These are phyloP conservation scores for Chlamydomonas schloesseri DNA, from an alignment of 139 green algal genomes.

Conservation along the genomic window DNA sequence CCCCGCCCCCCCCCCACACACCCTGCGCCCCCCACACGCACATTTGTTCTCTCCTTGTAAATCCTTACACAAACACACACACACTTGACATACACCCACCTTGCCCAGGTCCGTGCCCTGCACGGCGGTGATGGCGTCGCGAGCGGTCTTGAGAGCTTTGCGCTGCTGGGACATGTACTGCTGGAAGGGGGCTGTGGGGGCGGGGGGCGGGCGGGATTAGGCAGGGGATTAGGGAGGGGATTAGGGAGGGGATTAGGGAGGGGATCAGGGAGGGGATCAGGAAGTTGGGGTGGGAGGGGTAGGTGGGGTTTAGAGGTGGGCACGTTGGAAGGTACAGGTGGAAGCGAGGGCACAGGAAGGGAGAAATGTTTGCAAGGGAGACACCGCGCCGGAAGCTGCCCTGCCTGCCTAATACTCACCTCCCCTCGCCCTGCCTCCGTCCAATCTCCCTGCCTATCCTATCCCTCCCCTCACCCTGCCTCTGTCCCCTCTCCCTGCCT, in stretches of 20 bases:
- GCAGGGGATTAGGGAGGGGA: neutral
- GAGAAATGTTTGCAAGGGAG: too few species aligned
- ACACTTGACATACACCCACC: too few species aligned
- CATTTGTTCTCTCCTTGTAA: too few species aligned
- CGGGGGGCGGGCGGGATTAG: neutral
- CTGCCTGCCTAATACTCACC: too few species aligned
- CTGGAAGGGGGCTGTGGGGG: slow-evolving; percentile 9
- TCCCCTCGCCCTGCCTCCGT: neutral
- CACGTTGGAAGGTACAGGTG: too few species aligned
- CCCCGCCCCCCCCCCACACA: too few species aligned
- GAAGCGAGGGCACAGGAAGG: neutral
- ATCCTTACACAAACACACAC: too few species aligned
- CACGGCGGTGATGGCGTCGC: neutral
- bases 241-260: neutral
- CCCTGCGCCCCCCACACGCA: too few species aligned
- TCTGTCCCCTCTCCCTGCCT: too few species aligned
- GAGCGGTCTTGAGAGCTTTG: neutral
- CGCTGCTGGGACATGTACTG: neutral
- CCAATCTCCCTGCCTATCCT: neutral
- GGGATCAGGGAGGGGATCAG: neutral
- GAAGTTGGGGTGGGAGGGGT: neutral
- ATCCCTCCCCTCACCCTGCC: too few species aligned
- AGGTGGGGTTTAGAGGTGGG: too few species aligned
- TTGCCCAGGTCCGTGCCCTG: neutral
- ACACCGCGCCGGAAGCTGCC: too few species aligned